phyloP scores from a whole-genome alignment of 257 asterid species.

The Handroanthus guayacan region DNA sequence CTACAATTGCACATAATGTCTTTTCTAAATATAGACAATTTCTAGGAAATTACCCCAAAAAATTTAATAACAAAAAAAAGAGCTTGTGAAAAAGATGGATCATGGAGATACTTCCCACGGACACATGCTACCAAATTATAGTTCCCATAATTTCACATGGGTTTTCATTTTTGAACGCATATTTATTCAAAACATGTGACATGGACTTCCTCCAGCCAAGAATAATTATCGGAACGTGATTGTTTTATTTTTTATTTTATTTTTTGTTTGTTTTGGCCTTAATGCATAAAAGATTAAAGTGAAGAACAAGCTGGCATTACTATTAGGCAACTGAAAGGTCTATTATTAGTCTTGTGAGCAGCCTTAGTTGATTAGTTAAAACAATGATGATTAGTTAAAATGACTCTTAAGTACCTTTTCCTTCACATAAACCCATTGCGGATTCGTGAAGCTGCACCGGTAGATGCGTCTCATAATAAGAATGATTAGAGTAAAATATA shows the following conservation, averaged over 20 bases:
- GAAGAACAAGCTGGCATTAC: slow-evolving; percentile 26
- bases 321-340: slow-evolving; percentile 29
- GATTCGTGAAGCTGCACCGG: no score
- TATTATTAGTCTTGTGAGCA: slow-evolving; percentile 3
- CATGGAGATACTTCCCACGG: background rate
- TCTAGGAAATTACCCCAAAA: no score
- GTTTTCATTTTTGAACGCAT: background rate
- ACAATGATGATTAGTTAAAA: background rate
- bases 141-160: slow-evolving; percentile 4
- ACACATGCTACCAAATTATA: background rate
- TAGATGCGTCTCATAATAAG: no score
- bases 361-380: background rate
- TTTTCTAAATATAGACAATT: no score
- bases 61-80: no score
- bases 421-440: no score
- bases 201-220: slow-evolving; percentile 14
- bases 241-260: background rate
- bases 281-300: slow-evolving; percentile 6
- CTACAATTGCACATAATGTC: no score
- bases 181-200: background rate
- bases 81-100: background rate
- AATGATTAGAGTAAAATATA: no score
- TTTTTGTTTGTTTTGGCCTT: background rate
- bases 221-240: background rate
- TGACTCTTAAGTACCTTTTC: no score